phyloP scores from a whole-genome alignment of 2,329 filamentous ascomycete species.

The Blastomyces gilchristii region DNA sequence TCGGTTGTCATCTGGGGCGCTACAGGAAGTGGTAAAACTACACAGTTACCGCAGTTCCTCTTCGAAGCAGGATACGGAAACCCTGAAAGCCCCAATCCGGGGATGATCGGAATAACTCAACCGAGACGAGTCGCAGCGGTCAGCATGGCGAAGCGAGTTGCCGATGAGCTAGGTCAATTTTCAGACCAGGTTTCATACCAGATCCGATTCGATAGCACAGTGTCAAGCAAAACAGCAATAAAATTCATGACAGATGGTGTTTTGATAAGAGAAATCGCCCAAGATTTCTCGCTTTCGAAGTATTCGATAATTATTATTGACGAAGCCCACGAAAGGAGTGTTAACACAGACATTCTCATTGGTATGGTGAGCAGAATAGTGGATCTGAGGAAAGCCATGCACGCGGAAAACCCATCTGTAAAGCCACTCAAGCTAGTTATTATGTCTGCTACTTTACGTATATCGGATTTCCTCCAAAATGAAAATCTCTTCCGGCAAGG shows the following conservation, averaged over 20 bases:
- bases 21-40: constrained; percentile 95
- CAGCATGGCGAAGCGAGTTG: constrained; percentile 90
- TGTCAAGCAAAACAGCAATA: constrained; percentile 69
- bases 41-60: constrained; percentile 90
- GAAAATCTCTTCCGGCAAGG: constrained; percentile 60
- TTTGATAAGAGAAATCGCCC: constrained; percentile 76
- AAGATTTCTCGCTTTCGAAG: constrained; percentile 77
- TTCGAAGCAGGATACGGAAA: constrained; percentile 89
- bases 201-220: constrained; percentile 86
- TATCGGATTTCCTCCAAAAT: constrained; percentile 85
- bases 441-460: constrained; percentile 91
- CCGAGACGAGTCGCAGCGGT: constrained; percentile 90
- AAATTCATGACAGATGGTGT: constrained; percentile 99
- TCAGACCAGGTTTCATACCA: constrained; percentile 78
- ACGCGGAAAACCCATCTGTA: constrained; percentile 57
- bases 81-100: constrained; percentile 64
- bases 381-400: constrained; percentile 66
- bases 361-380: constrained; percentile 93
- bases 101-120: constrained; percentile 91
- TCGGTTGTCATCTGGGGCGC: constrained; percentile 87
- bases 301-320: constrained; percentile 94
- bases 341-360: constrained; percentile 97
- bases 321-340: constrained; percentile 91
- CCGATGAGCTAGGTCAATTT: constrained; percentile 68
- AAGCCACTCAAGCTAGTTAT: constrained; percentile 86